phyloP scores from a whole-genome alignment of 1,284 basidiomycete species.

The Anthracocystis panici-leucophaei region DNA sequence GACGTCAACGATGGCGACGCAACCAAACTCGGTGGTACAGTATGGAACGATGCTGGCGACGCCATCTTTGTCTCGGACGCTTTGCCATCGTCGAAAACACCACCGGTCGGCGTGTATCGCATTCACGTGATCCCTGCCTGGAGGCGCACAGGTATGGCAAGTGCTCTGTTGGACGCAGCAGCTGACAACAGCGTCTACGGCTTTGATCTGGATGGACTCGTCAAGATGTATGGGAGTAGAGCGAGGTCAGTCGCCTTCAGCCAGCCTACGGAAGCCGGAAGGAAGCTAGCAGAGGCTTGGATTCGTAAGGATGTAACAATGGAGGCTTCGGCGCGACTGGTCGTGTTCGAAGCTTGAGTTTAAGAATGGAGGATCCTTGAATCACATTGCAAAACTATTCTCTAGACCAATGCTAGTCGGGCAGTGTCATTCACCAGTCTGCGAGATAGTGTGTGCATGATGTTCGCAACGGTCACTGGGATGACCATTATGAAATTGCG shows the following conservation, averaged over 20 bases:
- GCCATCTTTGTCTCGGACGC: constrained; percentile 53
- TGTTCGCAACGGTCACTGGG: neutral
- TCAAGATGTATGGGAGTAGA: constrained; percentile 40
- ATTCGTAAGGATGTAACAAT: constrained; percentile 22
- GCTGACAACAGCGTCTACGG: constrained; percentile 60
- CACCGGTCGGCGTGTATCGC: constrained; percentile 57
- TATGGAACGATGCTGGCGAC: constrained; percentile 49
- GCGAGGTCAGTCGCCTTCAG: constrained; percentile 58
- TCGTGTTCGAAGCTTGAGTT: constrained; percentile 45
- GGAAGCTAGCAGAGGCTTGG: constrained; percentile 57
- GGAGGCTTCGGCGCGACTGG: constrained; percentile 16
- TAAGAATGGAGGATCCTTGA: neutral
- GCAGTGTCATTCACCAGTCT: neutral
- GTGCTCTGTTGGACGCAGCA: constrained; percentile 52
- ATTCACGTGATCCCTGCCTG: constrained; percentile 56
- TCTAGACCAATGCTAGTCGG: neutral
- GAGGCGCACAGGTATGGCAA: constrained; percentile 54
- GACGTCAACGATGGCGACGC: neutral
- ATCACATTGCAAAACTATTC: neutral
- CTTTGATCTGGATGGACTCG: constrained; percentile 22
- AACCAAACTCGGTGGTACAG: constrained; percentile 9
- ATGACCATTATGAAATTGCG: neutral
- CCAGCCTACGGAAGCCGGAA: constrained; percentile 62
- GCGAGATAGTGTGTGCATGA: neutral
- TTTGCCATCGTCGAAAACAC: constrained; percentile 40